Evolutionary conservation across 2,329 filamentous ascomycete genomes (phyloP), one percentile per base, ranked within the genome.

Genomic region (Aspergillus sp.): DNA sequence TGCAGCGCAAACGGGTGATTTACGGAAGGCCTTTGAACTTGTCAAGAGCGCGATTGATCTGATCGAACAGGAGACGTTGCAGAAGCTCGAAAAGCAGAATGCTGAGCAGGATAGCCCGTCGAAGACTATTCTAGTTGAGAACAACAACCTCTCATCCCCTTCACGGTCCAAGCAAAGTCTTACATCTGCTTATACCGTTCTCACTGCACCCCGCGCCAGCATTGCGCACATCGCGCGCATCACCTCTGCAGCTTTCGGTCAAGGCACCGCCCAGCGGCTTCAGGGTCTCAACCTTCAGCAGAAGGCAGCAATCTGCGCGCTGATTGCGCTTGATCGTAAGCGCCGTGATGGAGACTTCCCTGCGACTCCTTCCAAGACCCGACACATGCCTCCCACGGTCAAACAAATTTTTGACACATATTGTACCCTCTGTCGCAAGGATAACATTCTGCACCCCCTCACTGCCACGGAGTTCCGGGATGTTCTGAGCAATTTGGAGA

Each of bases 1-100:
- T 14, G 88, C 94, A 3, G 91, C 88, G 49, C 93, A 97, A 69
- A 96, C 91, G 0, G 94, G 94, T 41, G 94, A 99, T 70, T 74
- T 99, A 45, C 89, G 94, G 55, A 96, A 96, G 71, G 93, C 92
- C 0, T 97, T 97, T 64, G 93, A 97, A 71, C 90, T 99, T 54
- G 91, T 93, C 70, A 88, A 91, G 44, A 85, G 91, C 49, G 91
- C 92, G 3, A 85, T 99, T 51, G 93, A 97, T 70, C 76, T 96
- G 19, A 85, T 97, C 45, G 94, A 97, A 72, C 79, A 84, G 48
- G 93, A 97, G 71, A 93, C 89, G 1, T 84, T 85, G 53, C 80
- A 85, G 57, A 90, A 86, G 58, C 82, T 91, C 58, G 83, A 88
- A 58, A 84, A 86, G 58, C 82, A 75, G 53, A 69, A 69, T 77